phyloP scores from a whole-genome alignment of 768 basidiomycete genomes.

The Russula sp. region DNA sequence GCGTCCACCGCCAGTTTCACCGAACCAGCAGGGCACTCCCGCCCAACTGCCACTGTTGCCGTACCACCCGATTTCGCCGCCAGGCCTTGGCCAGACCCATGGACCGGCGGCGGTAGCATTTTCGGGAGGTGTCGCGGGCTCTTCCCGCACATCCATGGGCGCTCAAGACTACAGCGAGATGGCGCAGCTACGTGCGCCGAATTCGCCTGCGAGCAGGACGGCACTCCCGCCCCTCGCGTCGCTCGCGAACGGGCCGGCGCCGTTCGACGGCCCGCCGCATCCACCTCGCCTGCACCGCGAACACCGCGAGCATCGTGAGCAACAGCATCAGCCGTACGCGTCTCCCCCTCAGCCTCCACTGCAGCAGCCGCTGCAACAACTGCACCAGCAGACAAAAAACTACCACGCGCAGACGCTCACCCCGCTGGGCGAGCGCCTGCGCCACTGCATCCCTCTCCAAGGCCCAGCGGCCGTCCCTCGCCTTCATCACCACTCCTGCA shows the following conservation, averaged over 20 bases:
- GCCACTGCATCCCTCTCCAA: constrained; percentile 19
- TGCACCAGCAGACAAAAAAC: constrained; percentile 24
- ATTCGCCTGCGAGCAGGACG: constrained; percentile 10
- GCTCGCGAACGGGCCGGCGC: constrained; percentile 10
- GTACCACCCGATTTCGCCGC: constrained; percentile 15
- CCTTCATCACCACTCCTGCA: constrained; percentile 10
- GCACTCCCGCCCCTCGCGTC: constrained; percentile 14
- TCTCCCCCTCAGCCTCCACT: constrained; percentile 18
- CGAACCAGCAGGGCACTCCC: constrained; percentile 1
- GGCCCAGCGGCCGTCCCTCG: constrained; percentile 25
- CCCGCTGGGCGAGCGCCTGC: constrained; percentile 28
- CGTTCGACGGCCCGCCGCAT: constrained; percentile 7
- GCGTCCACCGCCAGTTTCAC: not conserved
- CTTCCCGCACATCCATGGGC: not conserved
- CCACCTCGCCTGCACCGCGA: constrained; percentile 12
- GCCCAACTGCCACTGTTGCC: constrained; percentile 3
- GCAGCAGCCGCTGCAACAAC: constrained; percentile 19
- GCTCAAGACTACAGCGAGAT: constrained; percentile 8
- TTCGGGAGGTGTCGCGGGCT: not conserved
- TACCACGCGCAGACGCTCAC: constrained; percentile 25
- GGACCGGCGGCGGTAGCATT: not conserved
- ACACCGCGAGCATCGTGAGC: constrained; percentile 6
- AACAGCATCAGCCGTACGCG: constrained; percentile 20
- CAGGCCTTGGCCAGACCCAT: not conserved
- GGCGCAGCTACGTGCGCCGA: constrained; percentile 1